These are phyloP conservation scores for Aspergillus biplanus DNA, from an alignment of 495 filamentous ascomycete species.

Conservation along the genomic window DNA sequence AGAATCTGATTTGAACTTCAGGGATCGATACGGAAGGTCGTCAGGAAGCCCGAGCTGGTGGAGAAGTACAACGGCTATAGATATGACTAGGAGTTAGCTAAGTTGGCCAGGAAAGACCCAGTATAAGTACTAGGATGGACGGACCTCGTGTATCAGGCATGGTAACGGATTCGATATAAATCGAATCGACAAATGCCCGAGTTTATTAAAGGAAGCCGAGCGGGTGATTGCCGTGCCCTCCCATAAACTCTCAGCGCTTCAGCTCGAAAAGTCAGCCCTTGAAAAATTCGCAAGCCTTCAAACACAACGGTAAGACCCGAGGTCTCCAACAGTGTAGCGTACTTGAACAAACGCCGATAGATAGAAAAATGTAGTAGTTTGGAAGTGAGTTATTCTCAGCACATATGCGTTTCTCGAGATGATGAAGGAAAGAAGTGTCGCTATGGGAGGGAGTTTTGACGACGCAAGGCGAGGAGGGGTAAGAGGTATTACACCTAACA, in stretches of 20 bases:
- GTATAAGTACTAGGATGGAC: neutral
- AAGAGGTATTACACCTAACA: conserved; percentile 18
- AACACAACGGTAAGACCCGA: too few relatives aligned
- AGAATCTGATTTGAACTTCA: conserved; percentile 34
- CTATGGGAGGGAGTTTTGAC: conserved; percentile 3
- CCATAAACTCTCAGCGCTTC: too few relatives aligned
- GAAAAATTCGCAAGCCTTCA: too few relatives aligned
- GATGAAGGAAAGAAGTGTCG: neutral
- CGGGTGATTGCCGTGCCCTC: too few relatives aligned
- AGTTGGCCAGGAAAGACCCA: too few relatives aligned
- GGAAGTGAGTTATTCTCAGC: neutral
- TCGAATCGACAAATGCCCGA: neutral
- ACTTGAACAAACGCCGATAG: too few relatives aligned
- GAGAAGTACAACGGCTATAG: conserved; percentile 36
- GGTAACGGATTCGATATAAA: conserved; percentile 1
- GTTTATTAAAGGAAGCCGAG: neutral
- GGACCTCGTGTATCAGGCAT: conserved; percentile 24
- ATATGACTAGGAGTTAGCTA: conserved; percentile 21
- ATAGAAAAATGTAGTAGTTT: too few relatives aligned
- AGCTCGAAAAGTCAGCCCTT: too few relatives aligned
- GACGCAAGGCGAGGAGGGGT: conserved; percentile 31
- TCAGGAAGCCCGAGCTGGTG: conserved; percentile 27
- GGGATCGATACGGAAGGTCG: conserved; percentile 30
- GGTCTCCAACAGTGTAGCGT: too few relatives aligned
- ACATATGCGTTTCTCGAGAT: neutral